Evolutionary conservation across 2,329 filamentous ascomycete genomes (phyloP), one percentile per base, ranked within the genome.

Genomic region (Talaromyces pinophilus): DNA sequence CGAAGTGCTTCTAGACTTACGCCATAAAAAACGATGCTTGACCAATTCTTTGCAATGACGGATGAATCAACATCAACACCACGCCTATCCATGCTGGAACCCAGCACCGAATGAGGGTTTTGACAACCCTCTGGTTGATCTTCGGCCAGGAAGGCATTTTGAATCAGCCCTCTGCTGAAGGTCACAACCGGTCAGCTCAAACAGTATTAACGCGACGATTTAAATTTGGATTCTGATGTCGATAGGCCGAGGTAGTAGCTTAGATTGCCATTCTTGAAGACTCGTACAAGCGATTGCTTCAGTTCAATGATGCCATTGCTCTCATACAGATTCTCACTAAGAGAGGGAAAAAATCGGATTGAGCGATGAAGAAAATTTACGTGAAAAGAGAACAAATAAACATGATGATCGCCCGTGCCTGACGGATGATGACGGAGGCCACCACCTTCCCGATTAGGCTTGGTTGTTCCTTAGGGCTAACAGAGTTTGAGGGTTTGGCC

Each of bases 81-180:
- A 76, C 77, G 4, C 79, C 76, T 3, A 81, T 76, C 83, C 83
- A 85, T 22, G 75, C 76, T 1, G 83, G 83, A 1, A 78, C 71
- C 67, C 76, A 80, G 70, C 82, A 85, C 67, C 82, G 81, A 44
- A 83, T 76, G 3, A 83, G 71, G 33, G 78, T 75, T 67, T 84
- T 84, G 61, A 84, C 71, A 60, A 84, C 83, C 55, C 77, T 76
- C 1, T 67, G 67, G 67, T 83, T 85, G 77, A 84, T 81, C 68
- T 84, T 83, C 33, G 82, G 73, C 38, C 77, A 69, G 8, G 13
- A 62, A 57, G 59, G 46, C 68, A 62, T 62, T 40, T 13, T 48
- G 7, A 3, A 6, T 19, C 44, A 25, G n/a, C 5, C 28, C 42
- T 22, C 59, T 46, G 17, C 19, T 22, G 8, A 28, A 28, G 22